Evolutionary conservation across 805 yeast species (phyloP).

Genomic region (Hanseniaspora vineae): DNA sequence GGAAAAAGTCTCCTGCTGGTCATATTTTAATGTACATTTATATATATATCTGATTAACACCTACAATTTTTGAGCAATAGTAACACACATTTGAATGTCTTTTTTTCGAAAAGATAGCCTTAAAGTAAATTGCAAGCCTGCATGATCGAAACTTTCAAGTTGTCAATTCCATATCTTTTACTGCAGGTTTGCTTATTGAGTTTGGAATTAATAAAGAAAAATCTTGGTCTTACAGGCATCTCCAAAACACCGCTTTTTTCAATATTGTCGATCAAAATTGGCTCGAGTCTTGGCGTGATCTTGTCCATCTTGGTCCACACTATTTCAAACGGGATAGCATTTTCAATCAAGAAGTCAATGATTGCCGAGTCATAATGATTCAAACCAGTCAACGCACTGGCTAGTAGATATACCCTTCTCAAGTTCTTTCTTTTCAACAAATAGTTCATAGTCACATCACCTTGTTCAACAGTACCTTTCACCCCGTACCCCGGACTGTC

Average conservation of each 20-base stretch:
- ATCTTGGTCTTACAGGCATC: conserved; percentile 28
- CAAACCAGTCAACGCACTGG: conserved; percentile 50
- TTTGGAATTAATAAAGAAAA: conserved; percentile 40
- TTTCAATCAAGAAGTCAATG: conserved; percentile 33
- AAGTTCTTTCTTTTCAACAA: conserved; percentile 41
- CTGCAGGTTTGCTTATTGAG: conserved; percentile 19
- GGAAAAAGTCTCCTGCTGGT: neutral
- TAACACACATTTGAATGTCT: conserved; percentile 10
- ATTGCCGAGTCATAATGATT: conserved; percentile 42
- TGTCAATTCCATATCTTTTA: conserved; percentile 40
- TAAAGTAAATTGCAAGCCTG: conserved; percentile 35
- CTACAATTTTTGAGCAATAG: conserved; percentile 13
- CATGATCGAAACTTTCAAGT: conserved; percentile 36
- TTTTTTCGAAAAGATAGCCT: neutral
- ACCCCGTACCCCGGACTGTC: conserved; percentile 91
- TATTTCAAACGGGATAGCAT: conserved; percentile 60
- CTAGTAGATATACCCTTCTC: conserved; percentile 44
- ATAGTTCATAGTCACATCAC: conserved; percentile 53
- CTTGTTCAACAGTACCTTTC: conserved; percentile 54
- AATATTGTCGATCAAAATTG: conserved; percentile 28
- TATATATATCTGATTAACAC: conserved; percentile 3
- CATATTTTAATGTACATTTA: neutral
- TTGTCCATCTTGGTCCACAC: conserved; percentile 69
- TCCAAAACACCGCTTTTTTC: conserved; percentile 28
- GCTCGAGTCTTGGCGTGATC: conserved; percentile 21